Percentiles rank a stretch among this genome's conserved stretches.
Conservation (phyloP, 2,329 filamentous ascomycete genomes). For the Clonostachys chloroleuca region DNA sequence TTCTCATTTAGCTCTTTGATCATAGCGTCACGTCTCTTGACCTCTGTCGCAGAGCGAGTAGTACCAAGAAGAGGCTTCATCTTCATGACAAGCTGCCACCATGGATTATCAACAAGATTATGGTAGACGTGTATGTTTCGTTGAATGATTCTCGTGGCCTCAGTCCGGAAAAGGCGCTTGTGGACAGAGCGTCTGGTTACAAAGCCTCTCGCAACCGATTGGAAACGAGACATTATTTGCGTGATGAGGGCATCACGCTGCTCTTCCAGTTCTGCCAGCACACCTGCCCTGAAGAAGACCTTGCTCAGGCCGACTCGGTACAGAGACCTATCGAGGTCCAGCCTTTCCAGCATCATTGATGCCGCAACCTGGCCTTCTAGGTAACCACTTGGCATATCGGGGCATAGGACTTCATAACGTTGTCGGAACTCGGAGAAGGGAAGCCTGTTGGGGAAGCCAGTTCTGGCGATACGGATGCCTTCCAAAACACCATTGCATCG, state of each 20-base stretch:
- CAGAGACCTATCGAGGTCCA: conserved; percentile 77
- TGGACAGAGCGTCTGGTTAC: conserved; percentile 82
- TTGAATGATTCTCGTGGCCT: conserved; percentile 93
- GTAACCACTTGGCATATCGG: conserved; percentile 83
- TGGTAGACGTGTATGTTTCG: conserved; percentile 91
- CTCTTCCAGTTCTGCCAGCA: conserved; percentile 94
- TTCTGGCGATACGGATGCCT: conserved; percentile 93
- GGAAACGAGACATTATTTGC: conserved; percentile 90
- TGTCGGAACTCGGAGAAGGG: conserved; percentile 92
- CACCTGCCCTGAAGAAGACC: conserved; percentile 95
- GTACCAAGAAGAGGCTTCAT: conserved; percentile 95
- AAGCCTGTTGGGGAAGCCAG: conserved; percentile 91
- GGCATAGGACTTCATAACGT: conserved; percentile 91
- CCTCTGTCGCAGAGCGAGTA: conserved; percentile 85
- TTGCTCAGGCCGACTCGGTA: conserved; percentile 95
- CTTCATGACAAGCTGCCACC: conserved; percentile 93
- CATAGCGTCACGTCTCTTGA: conserved; percentile 91
- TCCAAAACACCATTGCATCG: conserved; percentile 99
- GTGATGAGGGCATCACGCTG: conserved; percentile 88
- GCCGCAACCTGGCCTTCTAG: conserved; percentile 85
- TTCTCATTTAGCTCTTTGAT: conserved; percentile 84
- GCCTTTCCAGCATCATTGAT: conserved; percentile 81
- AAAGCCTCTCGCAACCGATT: conserved; percentile 87
- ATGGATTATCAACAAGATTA: conserved; percentile 85
- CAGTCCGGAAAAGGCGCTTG: conserved; percentile 90